These are phyloP conservation scores for Sclerotinia sclerotiorum DNA, from an alignment of 2,329 filamentous ascomycete species.

Conservation along the genomic window DNA sequence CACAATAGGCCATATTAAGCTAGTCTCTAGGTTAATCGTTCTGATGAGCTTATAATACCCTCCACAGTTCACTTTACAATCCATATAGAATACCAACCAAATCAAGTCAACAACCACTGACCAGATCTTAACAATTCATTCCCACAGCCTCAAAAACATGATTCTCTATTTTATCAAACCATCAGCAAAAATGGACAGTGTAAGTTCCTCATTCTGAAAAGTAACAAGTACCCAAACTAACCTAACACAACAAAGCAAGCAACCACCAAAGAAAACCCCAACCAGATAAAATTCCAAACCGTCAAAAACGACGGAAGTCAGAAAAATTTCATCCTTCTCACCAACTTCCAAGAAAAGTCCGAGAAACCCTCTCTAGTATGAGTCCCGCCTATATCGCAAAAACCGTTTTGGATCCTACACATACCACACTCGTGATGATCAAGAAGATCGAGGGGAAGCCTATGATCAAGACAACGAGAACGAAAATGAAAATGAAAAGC, in stretches of 20 bases:
- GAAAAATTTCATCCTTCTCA: background rate
- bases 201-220: background rate
- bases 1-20: background rate
- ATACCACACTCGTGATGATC: slow-evolving; percentile 6
- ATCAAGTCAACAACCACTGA: too few species aligned
- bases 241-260: background rate
- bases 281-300: too few species aligned
- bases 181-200: background rate
- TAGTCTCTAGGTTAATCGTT: background rate
- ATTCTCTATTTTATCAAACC: background rate
- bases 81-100: background rate
- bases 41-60: background rate
- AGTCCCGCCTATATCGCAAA: background rate
- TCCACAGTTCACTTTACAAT: background rate
- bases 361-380: background rate
- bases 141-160: background rate
- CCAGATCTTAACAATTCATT: background rate
- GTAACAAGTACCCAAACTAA: background rate
- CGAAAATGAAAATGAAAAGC: too few species aligned
- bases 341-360: background rate
- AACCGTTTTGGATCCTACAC: background rate
- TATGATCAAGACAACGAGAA: too few species aligned
- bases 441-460: background rate
- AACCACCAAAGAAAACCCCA: too few species aligned
- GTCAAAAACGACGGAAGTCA: background rate